Percentiles rank a stretch among this genome's conserved stretches.
Evolutionary conservation across 805 yeast species (phyloP).

Genomic region (Schwanniomyces polymorphus): DNA sequence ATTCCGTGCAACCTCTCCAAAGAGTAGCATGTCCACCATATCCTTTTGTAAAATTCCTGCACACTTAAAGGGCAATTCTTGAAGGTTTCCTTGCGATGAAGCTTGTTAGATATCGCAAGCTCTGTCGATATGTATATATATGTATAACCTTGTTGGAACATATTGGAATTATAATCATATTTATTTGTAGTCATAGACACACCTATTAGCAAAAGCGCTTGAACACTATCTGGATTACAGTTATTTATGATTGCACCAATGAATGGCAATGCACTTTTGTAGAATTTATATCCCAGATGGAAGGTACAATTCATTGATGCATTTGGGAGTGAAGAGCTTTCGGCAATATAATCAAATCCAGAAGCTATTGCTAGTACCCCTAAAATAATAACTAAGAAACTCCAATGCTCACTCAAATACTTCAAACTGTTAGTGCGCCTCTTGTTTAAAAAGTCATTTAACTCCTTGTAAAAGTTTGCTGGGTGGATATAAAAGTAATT

Average conservation of each 20-base stretch:
- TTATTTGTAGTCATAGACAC: conserved; percentile 15
- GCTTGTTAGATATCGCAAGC: conserved; percentile 9
- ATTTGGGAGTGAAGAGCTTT: too few species aligned
- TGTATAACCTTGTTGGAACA: conserved; percentile 11
- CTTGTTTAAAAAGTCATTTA: too few species aligned
- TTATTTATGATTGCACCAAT: too few species aligned
- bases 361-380: too few species aligned
- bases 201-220: conserved; percentile 6
- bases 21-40: conserved; percentile 14
- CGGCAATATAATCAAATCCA: too few species aligned
- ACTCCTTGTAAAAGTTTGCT: conserved; percentile 1
- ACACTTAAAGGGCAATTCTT: background rate
- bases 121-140: conserved; percentile 12
- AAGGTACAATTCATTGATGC: too few species aligned
- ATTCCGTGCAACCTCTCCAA: conserved; percentile 12
- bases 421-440: too few species aligned
- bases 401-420: too few species aligned
- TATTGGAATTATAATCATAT: conserved; percentile 7
- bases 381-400: too few species aligned
- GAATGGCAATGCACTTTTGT: too few species aligned
- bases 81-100: conserved; percentile 9
- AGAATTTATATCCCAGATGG: too few species aligned
- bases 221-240: too few species aligned
- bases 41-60: conserved; percentile 7
- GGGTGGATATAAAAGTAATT: conserved; percentile 13